Percentiles rank a stretch among this genome's conserved stretches.
Evolutionary conservation across 306 rosid genomes (phyloP).

Genomic region (Lathyrus aphaca): DNA sequence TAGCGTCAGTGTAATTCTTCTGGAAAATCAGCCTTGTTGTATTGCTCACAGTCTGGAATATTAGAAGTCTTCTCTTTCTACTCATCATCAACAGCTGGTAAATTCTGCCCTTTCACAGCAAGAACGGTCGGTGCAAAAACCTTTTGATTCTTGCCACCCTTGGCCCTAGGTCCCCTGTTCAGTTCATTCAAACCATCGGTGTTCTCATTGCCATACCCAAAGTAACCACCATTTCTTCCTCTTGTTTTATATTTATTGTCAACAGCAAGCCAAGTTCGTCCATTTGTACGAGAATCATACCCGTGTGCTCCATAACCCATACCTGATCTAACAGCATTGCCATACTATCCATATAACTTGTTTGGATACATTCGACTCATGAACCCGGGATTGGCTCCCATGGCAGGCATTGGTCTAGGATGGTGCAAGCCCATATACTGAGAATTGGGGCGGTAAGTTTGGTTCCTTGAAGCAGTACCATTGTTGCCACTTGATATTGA

Average conservation of each 20-base stretch:
- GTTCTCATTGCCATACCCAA: too few species aligned
- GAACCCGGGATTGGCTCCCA: slow-evolving; percentile 66
- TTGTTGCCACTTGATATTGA: slow-evolving; percentile 61
- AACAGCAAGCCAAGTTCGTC: slow-evolving; percentile 80
- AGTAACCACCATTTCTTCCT: too few species aligned
- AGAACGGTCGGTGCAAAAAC: slow-evolving; percentile 58
- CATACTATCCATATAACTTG: slow-evolving; percentile 78
- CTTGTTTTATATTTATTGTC: slow-evolving; percentile 80
- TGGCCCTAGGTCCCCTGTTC: too few species aligned
- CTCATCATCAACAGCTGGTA: slow-evolving; percentile 55
- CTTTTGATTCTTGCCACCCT: slow-evolving; percentile 83
- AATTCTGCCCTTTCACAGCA: slow-evolving; percentile 70
- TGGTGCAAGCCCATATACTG: slow-evolving; percentile 92
- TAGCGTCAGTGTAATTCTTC: slow-evolving; percentile 76
- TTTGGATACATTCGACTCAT: slow-evolving; percentile 75
- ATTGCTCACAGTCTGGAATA: slow-evolving; percentile 63
- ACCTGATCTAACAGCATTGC: slow-evolving; percentile 73
- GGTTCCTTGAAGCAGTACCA: slow-evolving; percentile 60
- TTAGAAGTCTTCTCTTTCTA: slow-evolving; percentile 58
- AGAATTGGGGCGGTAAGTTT: slow-evolving; percentile 68
- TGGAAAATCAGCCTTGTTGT: slow-evolving; percentile 66
- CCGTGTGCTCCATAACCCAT: slow-evolving; percentile 84
- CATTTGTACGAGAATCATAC: slow-evolving; percentile 76
- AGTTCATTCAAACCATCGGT: too few species aligned
- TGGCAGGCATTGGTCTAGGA: slow-evolving; percentile 81